Evolutionary conservation across 805 yeast species (phyloP).

Genomic region (Pichia cephalocereana): DNA sequence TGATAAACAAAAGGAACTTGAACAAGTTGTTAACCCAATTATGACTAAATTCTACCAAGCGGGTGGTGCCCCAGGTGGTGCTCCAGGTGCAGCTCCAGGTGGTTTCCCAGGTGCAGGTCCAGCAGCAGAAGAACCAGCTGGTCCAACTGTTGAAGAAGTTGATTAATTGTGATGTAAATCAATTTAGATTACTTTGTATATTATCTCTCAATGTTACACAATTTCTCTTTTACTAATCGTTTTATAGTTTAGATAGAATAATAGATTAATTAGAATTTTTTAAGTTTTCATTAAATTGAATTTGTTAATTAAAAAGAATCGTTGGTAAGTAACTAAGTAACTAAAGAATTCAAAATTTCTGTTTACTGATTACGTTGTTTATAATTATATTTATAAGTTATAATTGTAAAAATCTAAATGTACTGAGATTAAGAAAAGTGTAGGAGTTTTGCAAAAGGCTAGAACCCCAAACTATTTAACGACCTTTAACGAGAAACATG

Average conservation of each 20-base stretch:
- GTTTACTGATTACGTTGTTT: no score
- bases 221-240: background rate
- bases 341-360: no score
- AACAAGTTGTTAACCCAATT: constrained; percentile 91
- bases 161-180: constrained; percentile 35
- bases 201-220: background rate
- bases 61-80: constrained; percentile 78
- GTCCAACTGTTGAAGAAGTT: constrained; percentile 79
- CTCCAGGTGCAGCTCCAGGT: constrained; percentile 53
- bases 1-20: constrained; percentile 93
- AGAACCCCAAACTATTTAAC: no score
- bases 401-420: no score
- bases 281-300: no score
- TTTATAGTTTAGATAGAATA: background rate
- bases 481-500: no score
- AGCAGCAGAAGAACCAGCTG: constrained; percentile 52
- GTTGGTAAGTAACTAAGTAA: no score
- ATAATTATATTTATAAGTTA: no score
- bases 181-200: background rate
- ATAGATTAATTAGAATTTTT: no score
- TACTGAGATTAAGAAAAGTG: no score
- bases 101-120: constrained; percentile 36
- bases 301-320: no score
- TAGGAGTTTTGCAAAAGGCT: no score
- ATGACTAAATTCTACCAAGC: constrained; percentile 95